Evolutionary conservation across 441 rosid genomes (phyloP).

Genomic region (Eruca vesicaria): DNA sequence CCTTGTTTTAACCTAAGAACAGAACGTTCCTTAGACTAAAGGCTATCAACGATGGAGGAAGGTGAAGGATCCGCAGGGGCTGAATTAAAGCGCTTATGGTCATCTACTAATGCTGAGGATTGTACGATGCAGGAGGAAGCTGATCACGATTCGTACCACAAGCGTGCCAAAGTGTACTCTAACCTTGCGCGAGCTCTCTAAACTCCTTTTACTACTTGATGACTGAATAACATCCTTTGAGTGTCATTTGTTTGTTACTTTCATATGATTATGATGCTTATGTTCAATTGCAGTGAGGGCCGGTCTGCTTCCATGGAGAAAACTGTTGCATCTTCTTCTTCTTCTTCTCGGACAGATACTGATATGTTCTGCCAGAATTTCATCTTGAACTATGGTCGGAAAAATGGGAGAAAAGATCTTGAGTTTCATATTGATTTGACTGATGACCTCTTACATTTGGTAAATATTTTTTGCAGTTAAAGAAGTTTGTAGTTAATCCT

Average conservation of each 20-base stretch:
- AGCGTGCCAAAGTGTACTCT: background rate
- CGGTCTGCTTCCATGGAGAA: background rate
- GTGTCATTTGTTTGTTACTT: background rate
- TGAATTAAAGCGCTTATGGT: background rate
- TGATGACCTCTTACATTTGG: conserved; percentile 94
- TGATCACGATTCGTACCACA: background rate
- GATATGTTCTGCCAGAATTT: conserved; percentile 59
- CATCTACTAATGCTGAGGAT: background rate
- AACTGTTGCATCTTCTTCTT: conserved; percentile 39
- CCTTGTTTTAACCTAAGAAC: too few relatives aligned
- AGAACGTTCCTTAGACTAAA: too few relatives aligned
- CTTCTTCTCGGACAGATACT: conserved; percentile 37
- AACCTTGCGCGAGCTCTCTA: background rate
- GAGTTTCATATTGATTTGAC: conserved; percentile 92
- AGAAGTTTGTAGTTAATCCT: background rate
- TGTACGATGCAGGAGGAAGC: background rate
- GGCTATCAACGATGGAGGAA: background rate
- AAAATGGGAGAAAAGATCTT: conserved; percentile 55
- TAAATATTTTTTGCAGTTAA: conserved; percentile 23
- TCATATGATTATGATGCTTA: too few relatives aligned
- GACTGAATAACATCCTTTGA: background rate
- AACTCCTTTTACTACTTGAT: background rate
- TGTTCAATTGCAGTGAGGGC: too few relatives aligned
- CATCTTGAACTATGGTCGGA: conserved; percentile 53
- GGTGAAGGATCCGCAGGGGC: background rate